These are phyloP conservation scores for Luffa acutangula DNA, from an alignment of 306 rosid genomes.

Conservation along the genomic window DNA sequence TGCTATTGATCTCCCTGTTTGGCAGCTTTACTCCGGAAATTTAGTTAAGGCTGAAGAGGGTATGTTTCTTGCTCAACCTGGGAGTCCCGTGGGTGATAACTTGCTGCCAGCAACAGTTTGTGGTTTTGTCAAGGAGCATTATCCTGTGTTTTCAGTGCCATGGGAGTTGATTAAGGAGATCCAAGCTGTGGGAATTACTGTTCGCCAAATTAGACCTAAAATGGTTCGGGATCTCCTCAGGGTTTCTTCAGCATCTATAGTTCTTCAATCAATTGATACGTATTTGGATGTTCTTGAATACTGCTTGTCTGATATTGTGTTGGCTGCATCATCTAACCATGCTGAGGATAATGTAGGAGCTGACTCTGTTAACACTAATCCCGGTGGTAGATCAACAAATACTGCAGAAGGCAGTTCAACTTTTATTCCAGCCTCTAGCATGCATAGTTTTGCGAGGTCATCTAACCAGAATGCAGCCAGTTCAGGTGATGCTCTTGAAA, in stretches of 20 bases:
- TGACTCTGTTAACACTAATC: slow-evolving; percentile 20
- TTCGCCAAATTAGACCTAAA: slow-evolving; percentile 83
- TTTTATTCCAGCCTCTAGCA: slow-evolving; percentile 33
- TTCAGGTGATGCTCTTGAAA: slow-evolving; percentile 97
- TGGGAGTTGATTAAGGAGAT: slow-evolving; percentile 93
- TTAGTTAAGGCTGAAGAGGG: slow-evolving; percentile 96
- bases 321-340: slow-evolving; percentile 27
- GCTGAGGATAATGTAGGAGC: slow-evolving; percentile 21
- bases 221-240: slow-evolving; percentile 86
- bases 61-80: slow-evolving; percentile 99
- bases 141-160: slow-evolving; percentile 95
- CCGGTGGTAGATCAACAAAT: slow-evolving; percentile 23
- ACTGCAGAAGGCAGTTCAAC: slow-evolving; percentile 30
- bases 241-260: slow-evolving; percentile 49
- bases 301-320: slow-evolving; percentile 77
- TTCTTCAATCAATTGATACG: slow-evolving; percentile 71
- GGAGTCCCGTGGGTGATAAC: slow-evolving; percentile 58
- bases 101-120: slow-evolving; percentile 94
- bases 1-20: slow-evolving; percentile 75
- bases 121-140: slow-evolving; percentile 92
- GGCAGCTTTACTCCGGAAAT: slow-evolving; percentile 98
- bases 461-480: slow-evolving; percentile 51
- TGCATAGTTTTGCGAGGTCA: slow-evolving; percentile 27
- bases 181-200: slow-evolving; percentile 67
- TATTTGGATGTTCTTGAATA: slow-evolving; percentile 92